These are phyloP conservation scores for Teratosphaeria nubilosa DNA, from an alignment of 2,329 filamentous ascomycete genomes.

Conservation along the genomic window DNA sequence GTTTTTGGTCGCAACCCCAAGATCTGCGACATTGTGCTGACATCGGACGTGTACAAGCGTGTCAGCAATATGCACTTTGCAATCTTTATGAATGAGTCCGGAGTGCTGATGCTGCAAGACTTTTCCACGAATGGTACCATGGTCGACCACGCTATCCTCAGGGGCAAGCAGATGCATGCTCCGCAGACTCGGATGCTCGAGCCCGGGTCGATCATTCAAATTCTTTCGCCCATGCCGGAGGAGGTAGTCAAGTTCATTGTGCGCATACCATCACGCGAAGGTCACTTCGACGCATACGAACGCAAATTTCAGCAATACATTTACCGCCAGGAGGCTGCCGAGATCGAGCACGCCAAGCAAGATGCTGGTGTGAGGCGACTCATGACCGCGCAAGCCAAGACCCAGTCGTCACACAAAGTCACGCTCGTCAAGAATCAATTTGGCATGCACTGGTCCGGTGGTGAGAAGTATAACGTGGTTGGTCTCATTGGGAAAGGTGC, in stretches of 20 bases:
- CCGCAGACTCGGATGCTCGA: conserved; percentile 53
- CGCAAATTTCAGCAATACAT: conserved; percentile 62
- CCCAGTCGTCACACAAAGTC: conserved; percentile 11
- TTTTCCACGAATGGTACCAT: conserved; percentile 91
- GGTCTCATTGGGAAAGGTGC: conserved; percentile 81
- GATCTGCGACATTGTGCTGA: conserved; percentile 62
- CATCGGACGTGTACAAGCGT: conserved; percentile 56
- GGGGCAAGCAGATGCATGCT: conserved; percentile 35
- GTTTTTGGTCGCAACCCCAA: conserved; percentile 68
- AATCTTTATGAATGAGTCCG: conserved; percentile 80
- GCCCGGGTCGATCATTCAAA: conserved; percentile 62
- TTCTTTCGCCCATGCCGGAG: conserved; percentile 44
- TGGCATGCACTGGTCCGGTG: conserved; percentile 73
- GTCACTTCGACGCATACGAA: conserved; percentile 56
- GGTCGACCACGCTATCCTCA: conserved; percentile 64
- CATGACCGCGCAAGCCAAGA: conserved; percentile 1
- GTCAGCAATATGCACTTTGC: conserved; percentile 95
- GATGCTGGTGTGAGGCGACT: neutral
- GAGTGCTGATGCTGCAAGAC: conserved; percentile 84
- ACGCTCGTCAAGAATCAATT: conserved; percentile 30
- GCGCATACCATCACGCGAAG: conserved; percentile 64
- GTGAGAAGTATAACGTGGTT: conserved; percentile 72
- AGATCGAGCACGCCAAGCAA: conserved; percentile 1
- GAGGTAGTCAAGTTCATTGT: conserved; percentile 74
- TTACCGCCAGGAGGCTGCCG: conserved; percentile 22